Conservation (phyloP, 208 protist genomes). For the Perkinsela sp. region DNA sequence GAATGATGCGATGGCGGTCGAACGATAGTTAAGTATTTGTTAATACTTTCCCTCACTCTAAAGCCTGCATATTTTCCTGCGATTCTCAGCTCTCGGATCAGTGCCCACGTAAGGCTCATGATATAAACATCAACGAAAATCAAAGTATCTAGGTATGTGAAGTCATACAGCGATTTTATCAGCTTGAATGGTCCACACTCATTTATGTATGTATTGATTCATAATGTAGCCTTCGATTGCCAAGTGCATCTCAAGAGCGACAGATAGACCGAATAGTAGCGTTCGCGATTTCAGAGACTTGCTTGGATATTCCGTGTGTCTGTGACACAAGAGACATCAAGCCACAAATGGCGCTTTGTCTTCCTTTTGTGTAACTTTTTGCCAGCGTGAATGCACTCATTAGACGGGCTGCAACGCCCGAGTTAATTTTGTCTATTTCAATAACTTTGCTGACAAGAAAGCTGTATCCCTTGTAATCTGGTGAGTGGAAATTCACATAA, state of each 20-base stretch:
- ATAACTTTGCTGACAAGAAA: neutral
- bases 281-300: neutral
- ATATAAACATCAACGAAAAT: too few relatives aligned
- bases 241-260: too few relatives aligned
- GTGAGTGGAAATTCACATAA: neutral
- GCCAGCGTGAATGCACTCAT: neutral
- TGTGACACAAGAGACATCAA: neutral
- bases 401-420: neutral
- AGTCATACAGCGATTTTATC: too few relatives aligned
- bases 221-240: too few relatives aligned
- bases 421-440: neutral
- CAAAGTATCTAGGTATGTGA: too few relatives aligned
- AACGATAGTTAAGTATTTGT: neutral
- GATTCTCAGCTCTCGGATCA: neutral
- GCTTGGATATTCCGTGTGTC: neutral
- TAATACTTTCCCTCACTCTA: neutral
- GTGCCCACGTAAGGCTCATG: neutral
- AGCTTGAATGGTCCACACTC: too few relatives aligned
- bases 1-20: neutral
- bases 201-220: too few relatives aligned
- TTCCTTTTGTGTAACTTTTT: neutral
- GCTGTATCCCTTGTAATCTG: neutral
- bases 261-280: too few relatives aligned
- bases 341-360: neutral
- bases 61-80: neutral